Evolutionary conservation across 2,329 filamentous ascomycete species (phyloP).

Genomic region (Orbilia brochopaga): DNA sequence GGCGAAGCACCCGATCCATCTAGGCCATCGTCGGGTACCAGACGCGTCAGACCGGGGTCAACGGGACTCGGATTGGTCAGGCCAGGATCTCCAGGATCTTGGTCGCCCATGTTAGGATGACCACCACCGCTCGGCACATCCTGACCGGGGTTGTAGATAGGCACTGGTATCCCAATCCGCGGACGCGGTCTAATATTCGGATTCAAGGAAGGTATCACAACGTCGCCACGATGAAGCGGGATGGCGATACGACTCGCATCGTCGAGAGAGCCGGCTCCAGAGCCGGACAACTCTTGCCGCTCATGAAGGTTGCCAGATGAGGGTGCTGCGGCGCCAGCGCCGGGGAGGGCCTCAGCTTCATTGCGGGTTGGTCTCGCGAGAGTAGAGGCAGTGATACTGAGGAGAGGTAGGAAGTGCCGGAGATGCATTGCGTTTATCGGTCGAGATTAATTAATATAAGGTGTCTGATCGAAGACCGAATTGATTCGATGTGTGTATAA

Average conservation of each 20-base stretch:
- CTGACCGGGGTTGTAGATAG: too few relatives aligned
- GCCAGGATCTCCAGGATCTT: too few relatives aligned
- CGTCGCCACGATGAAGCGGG: too few relatives aligned
- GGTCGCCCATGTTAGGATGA: too few relatives aligned
- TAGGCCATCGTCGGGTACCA: too few relatives aligned
- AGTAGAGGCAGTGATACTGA: not conserved
- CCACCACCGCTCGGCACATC: too few relatives aligned
- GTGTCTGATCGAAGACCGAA: not conserved
- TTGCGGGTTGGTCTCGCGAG: not conserved
- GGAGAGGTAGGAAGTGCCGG: not conserved
- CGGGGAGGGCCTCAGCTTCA: not conserved
- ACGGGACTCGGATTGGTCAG: too few relatives aligned
- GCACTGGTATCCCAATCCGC: too few relatives aligned
- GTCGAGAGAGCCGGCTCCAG: not conserved
- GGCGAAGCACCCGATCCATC: too few relatives aligned
- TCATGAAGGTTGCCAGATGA: not conserved
- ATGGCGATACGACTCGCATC: not conserved
- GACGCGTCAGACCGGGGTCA: too few relatives aligned
- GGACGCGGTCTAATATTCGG: too few relatives aligned
- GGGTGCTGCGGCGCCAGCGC: not conserved
- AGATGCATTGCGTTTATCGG: not conserved
- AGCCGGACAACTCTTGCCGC: not conserved
- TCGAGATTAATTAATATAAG: not conserved
- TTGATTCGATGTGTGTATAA: not conserved
- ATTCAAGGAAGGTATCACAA: too few relatives aligned